These are phyloP conservation scores for Penicillium longicatenatum DNA, from an alignment of 495 filamentous ascomycete species.

Conservation along the genomic window DNA sequence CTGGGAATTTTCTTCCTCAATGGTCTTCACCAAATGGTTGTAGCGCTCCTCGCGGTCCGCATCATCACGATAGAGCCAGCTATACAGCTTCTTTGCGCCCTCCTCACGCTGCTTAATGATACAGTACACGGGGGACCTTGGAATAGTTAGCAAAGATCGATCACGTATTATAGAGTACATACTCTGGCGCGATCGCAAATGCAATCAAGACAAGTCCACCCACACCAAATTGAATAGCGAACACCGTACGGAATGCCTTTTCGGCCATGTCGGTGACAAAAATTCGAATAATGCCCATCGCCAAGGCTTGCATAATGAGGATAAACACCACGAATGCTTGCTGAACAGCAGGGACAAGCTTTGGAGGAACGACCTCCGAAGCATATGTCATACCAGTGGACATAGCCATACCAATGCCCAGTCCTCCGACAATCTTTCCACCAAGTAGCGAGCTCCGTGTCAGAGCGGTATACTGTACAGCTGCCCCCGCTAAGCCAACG, in stretches of 20 bases:
- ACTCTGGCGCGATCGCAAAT: slow-evolving; percentile 21
- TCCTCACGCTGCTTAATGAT: slow-evolving; percentile 8
- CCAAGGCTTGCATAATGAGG: slow-evolving; percentile 27
- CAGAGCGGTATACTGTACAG: slow-evolving; percentile 16
- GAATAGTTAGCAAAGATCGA: background rate
- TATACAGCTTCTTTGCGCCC: slow-evolving; percentile 11
- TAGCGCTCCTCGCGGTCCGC: slow-evolving; percentile 17
- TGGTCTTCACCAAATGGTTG: slow-evolving; percentile 18
- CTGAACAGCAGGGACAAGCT: slow-evolving; percentile 21
- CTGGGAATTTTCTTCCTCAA: slow-evolving; percentile 22
- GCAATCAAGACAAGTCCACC: slow-evolving; percentile 15
- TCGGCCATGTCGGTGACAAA: slow-evolving; percentile 24
- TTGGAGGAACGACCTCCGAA: slow-evolving; percentile 27
- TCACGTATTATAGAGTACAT: slow-evolving; percentile 8
- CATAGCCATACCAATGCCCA: slow-evolving; percentile 22
- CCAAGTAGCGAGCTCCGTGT: slow-evolving; percentile 26
- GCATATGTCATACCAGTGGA: slow-evolving; percentile 31
- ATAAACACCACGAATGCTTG: slow-evolving; percentile 29
- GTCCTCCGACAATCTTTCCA: slow-evolving; percentile 32
- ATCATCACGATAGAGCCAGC: slow-evolving; percentile 14
- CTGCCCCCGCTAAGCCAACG: slow-evolving; percentile 12
- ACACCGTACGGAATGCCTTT: slow-evolving; percentile 16
- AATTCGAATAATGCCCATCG: slow-evolving; percentile 28
- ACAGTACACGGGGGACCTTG: background rate
- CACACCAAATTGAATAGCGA: slow-evolving; percentile 23